Evolutionary conservation across 805 yeast species (phyloP), one percentile per base, ranked within the genome.

Genomic region (Martiniozyma abietophila): DNA sequence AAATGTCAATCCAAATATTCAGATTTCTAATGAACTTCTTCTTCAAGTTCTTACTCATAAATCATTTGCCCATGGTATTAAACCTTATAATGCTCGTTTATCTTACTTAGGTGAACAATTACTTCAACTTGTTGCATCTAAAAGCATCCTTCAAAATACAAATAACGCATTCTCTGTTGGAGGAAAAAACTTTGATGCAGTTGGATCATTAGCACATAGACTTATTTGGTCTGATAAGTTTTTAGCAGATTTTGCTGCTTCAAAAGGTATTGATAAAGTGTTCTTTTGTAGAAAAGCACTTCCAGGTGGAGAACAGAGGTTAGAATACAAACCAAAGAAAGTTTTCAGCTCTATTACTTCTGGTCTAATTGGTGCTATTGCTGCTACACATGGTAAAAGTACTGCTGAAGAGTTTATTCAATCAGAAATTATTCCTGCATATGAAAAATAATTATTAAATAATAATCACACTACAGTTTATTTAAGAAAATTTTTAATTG

Each of bases 1-100:
- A 40, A 49, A 15, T 22, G 34, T 18, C 35, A 47, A 18, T 36
- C 47, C 16, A 39, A 48, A 22, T 62, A 62, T 16, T 63, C 69
- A 63, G 27, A 61, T 88, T 27, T 65, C 79, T 4, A 80, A 83
- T 48, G 66, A 67, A 6, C 59, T 80, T 16, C 63, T 85, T 37
- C 63, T 85, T 41, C 97, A 89, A 61, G 76, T 83, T 26, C 62
- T 88, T 48, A 88, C 96, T 5, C 96, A 89, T 62, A 89, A 89
- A 61, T 83, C 95, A 16, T 89, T 86, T 65, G 94, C 94, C 5
- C 94, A 84, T 59, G 96, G 95, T 8, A 64, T 71, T 42, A 75
- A 78, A 48, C 96, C 96, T 6, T 84, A 82, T 61, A 89, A 88
- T 60, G 96, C 86, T 54, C 81, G 80, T 55, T 64, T 89, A 47